A percentile compares a stretch with the other conserved stretches of the same genome.
These are phyloP conservation scores for Bryopsis sp. DNA, from an alignment of 139 green algal genomes.

Conservation along the genomic window DNA sequence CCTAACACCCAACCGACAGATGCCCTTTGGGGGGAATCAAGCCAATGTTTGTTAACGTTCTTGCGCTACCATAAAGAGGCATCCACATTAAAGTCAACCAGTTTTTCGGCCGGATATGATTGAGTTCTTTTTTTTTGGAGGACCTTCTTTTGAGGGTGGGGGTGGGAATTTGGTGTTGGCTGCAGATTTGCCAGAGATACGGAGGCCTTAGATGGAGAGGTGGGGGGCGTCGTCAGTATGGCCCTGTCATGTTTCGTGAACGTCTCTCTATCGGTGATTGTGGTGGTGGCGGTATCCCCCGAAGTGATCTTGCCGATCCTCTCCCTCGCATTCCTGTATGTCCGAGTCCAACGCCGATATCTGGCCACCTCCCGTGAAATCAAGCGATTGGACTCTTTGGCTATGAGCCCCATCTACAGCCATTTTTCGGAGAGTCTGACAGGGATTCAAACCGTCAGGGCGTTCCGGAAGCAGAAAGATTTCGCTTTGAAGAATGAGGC, in stretches of 20 bases:
- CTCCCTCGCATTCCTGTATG: constrained; percentile 7
- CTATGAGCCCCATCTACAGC: constrained; percentile 73
- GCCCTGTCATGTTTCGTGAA: constrained; percentile 6
- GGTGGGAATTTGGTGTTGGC: too few relatives aligned
- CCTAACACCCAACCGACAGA: too few relatives aligned
- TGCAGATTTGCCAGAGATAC: constrained; percentile 8
- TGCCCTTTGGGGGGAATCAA: too few relatives aligned
- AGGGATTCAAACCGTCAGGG: constrained; percentile 67
- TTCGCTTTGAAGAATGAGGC: constrained; percentile 21
- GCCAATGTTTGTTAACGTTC: too few relatives aligned
- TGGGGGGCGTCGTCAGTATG: constrained; percentile 27
- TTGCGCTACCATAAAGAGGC: too few relatives aligned
- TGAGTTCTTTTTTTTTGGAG: too few relatives aligned
- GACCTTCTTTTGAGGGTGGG: too few relatives aligned
- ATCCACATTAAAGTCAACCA: too few relatives aligned
- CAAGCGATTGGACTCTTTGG: constrained; percentile 75
- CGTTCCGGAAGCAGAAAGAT: constrained; percentile 53
- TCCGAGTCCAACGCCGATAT: constrained; percentile 46
- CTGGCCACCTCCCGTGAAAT: constrained; percentile 66
- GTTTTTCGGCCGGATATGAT: too few relatives aligned
- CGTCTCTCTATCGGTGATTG: constrained; percentile 4
- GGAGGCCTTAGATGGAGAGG: constrained; percentile 37
- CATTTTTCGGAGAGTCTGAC: constrained; percentile 57
- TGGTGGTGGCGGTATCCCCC: neutral
- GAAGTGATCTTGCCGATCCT: constrained; percentile 11